A percentile compares a stretch with the other conserved stretches of the same genome.
Conservation (phyloP, 768 basidiomycete genomes). For the Pisolithus microcarpus region DNA sequence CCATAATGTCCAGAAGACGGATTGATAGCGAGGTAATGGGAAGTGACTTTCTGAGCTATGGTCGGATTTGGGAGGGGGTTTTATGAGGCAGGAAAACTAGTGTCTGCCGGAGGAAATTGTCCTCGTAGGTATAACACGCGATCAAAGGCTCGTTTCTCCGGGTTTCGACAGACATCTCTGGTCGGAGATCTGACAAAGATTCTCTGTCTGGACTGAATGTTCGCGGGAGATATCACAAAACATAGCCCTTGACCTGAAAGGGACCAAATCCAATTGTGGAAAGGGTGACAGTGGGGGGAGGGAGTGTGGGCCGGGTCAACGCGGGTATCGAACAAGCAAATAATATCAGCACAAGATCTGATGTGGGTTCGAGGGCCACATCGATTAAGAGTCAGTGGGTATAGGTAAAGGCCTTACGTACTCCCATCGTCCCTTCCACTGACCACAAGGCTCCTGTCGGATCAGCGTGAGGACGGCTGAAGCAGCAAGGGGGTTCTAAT, state of each 20-base stretch:
- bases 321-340: conserved; percentile 22
- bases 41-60: conserved; percentile 18
- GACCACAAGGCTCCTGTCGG: conserved; percentile 30
- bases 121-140: conserved; percentile 34
- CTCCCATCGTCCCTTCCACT: conserved; percentile 14
- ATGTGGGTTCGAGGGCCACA: conserved; percentile 32
- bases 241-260: conserved; percentile 29
- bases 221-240: conserved; percentile 30
- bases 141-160: conserved; percentile 30
- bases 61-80: conserved; percentile 20
- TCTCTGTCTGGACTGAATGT: conserved; percentile 28
- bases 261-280: conserved; percentile 26
- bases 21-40: conserved; percentile 16
- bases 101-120: conserved; percentile 29
- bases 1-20: conserved; percentile 13
- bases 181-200: conserved; percentile 32
- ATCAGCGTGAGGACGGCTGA: conserved; percentile 23
- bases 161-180: conserved; percentile 27
- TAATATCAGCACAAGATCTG: conserved; percentile 18
- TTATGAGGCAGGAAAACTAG: conserved; percentile 22
- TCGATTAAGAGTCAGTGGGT: conserved; percentile 26
- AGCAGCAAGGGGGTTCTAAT: conserved; percentile 22
- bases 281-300: conserved; percentile 18
- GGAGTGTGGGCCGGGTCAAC: conserved; percentile 14
- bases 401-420: conserved; percentile 31